Evolutionary conservation across 139 green algal genomes (phyloP).

Genomic region (Haematococcus lacustris): DNA sequence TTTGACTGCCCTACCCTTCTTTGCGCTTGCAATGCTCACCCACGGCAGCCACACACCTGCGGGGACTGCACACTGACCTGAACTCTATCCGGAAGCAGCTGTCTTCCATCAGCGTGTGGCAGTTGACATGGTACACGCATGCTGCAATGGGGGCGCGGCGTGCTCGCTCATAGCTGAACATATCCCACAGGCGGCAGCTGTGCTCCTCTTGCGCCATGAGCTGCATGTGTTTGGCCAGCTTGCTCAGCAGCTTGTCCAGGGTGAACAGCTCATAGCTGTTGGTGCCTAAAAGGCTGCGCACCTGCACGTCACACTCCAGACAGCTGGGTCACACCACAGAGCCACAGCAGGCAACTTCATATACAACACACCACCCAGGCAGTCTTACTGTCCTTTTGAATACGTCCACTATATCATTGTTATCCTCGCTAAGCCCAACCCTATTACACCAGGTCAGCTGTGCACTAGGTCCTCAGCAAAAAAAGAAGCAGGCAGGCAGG

Average conservation of each 20-base stretch:
- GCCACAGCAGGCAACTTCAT: too few species aligned
- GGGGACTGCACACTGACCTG: conserved; percentile 1
- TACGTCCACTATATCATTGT: too few species aligned
- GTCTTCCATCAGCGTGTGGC: conserved; percentile 68
- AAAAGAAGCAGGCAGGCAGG: too few species aligned
- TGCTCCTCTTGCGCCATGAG: conserved; percentile 63
- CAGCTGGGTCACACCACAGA: too few species aligned
- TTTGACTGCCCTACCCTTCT: neutral
- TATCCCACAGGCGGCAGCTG: conserved; percentile 28
- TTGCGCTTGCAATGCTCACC: neutral
- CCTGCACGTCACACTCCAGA: too few species aligned
- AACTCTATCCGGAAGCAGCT: conserved; percentile 57
- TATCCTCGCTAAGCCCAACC: too few species aligned
- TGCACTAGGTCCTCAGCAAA: too few species aligned
- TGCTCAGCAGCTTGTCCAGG: conserved; percentile 87
- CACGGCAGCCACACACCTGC: neutral
- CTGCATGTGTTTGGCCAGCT: conserved; percentile 80
- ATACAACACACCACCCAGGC: too few species aligned
- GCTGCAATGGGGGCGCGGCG: conserved; percentile 11
- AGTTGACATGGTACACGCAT: conserved; percentile 36
- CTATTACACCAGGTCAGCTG: too few species aligned
- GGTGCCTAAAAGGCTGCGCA: conserved; percentile 53
- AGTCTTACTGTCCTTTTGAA: too few species aligned
- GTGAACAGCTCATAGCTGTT: conserved; percentile 91
- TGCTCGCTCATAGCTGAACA: conserved; percentile 23